Evolutionary conservation across 352 stramenopile species (phyloP), one percentile per base, ranked within the genome.

Genomic region (Elongisporangium undulatum): DNA sequence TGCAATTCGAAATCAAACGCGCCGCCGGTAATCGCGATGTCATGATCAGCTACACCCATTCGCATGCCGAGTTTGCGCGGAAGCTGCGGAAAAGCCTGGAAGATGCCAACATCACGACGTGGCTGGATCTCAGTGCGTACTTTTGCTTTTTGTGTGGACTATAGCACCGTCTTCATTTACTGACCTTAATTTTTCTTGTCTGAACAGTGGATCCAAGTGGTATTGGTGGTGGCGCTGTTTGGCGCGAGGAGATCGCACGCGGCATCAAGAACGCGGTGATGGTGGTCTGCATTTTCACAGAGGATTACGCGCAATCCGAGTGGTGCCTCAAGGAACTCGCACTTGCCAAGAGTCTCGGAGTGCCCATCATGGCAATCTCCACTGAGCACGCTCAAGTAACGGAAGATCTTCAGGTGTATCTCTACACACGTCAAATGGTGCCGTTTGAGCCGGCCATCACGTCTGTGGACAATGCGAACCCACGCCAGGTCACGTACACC

Each of bases 31-130:
- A 87, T 39, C 85, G 85, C 26, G 85, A 95, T 51, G 85, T 95
- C 15, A 93, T 95, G 83, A 95, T 95, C 64, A 91, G 78, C 60
- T 95, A 95, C 70, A 93, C 85, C 19, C 85, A 92, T 63, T 91
- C 85, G 17, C 83, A 92, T 57, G 64, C 67, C 38, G 75, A 89
- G 55, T 92, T 94, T 67, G 85, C 82, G 4, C 71, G 73, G 4
- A 86, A 89, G 51, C 69, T 92, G 59, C 82, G 82, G 16, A 68
- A 85, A 58, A 82, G 71, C 38, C 71, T 94, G 19, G 85, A 94
- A 62, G 66, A 76, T 51, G 82, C 78, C 15, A 90, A 82, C 50
- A 66, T 94, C 52, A 94, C 85, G 48, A 82, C 77, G 13, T 94
- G 80, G 85, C 71, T 92, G 19, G 80, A 92, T 51, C 74, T 87